Percentiles rank a stretch among this genome's conserved stretches.
These are phyloP conservation scores for Trametes punicea DNA, from an alignment of 768 basidiomycete genomes.

Conservation along the genomic window DNA sequence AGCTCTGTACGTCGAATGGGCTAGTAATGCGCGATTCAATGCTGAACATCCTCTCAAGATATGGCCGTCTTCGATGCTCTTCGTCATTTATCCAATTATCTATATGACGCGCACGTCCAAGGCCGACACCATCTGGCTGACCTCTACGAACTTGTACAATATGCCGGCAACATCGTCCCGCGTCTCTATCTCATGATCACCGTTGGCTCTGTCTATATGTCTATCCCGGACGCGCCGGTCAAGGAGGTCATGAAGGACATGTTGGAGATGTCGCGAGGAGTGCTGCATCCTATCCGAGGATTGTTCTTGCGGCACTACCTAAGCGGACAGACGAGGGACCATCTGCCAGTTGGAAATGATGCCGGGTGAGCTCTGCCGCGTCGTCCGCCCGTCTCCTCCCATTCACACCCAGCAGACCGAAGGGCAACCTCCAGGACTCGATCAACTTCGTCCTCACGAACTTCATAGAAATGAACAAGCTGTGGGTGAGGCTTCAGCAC, in stretches of 20 bases:
- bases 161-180: slow-evolving; percentile 94
- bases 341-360: slow-evolving; percentile 85
- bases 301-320: slow-evolving; percentile 95
- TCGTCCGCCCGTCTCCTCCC: background rate
- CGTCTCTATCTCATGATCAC: slow-evolving; percentile 98
- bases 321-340: slow-evolving; percentile 93
- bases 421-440: slow-evolving; percentile 91
- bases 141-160: slow-evolving; percentile 99
- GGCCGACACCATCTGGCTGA: slow-evolving; percentile 95
- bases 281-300: slow-evolving; percentile 95
- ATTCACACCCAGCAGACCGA: slow-evolving; percentile 49
- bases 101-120: slow-evolving; percentile 92
- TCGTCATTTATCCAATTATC: slow-evolving; percentile 91
- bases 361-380: slow-evolving; percentile 55
- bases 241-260: slow-evolving; percentile 99
- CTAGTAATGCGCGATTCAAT: background rate
- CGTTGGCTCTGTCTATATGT: slow-evolving; percentile 99
- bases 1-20: slow-evolving; percentile 63
- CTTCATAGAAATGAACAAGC: slow-evolving; percentile 99
- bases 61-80: slow-evolving; percentile 99
- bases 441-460: slow-evolving; percentile 95
- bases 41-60: slow-evolving; percentile 46
- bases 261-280: slow-evolving; percentile 99
- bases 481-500: slow-evolving; percentile 98
- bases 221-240: slow-evolving; percentile 91